Percentiles rank a stretch among this genome's conserved stretches.
Conservation (phyloP, 306 rosid species). For the Prunus mongolica region DNA sequence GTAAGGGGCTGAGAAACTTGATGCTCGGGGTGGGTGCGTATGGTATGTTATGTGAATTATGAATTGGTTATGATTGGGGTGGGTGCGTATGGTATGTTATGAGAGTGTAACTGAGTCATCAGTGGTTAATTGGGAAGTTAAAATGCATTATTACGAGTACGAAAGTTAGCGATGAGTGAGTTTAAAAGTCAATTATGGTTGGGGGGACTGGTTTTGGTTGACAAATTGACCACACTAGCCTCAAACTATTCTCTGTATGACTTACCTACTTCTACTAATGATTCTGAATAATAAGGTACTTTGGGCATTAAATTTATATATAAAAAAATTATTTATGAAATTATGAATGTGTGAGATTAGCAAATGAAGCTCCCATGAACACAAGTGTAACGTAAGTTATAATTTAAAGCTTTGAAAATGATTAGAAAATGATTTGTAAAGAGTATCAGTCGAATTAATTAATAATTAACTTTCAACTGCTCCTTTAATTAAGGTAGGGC, state of each 20-base stretch:
- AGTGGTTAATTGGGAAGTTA: background rate
- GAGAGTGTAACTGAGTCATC: constrained; percentile 18
- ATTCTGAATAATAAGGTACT: too few species aligned
- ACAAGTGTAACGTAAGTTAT: background rate
- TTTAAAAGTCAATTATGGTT: constrained; percentile 14
- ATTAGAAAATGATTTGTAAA: background rate
- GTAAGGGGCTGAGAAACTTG: constrained; percentile 35
- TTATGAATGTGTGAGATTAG: background rate
- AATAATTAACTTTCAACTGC: background rate
- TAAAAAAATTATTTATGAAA: too few species aligned
- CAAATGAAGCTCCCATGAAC: background rate
- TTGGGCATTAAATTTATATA: too few species aligned
- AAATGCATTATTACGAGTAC: background rate
- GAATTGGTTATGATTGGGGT: background rate
- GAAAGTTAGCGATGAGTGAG: background rate
- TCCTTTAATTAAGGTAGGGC: background rate
- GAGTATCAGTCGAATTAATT: too few species aligned
- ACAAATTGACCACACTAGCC: constrained; percentile 37
- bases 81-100: too few species aligned
- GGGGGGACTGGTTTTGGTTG: constrained; percentile 16
- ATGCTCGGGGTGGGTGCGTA: background rate
- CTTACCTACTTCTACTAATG: background rate
- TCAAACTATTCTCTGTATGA: background rate
- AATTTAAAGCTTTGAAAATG: background rate
- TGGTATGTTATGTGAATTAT: background rate